A percentile compares a stretch with the other conserved stretches of the same genome.
phyloP scores from a whole-genome alignment of 768 basidiomycete genomes.

The Tylopilus sp. region DNA sequence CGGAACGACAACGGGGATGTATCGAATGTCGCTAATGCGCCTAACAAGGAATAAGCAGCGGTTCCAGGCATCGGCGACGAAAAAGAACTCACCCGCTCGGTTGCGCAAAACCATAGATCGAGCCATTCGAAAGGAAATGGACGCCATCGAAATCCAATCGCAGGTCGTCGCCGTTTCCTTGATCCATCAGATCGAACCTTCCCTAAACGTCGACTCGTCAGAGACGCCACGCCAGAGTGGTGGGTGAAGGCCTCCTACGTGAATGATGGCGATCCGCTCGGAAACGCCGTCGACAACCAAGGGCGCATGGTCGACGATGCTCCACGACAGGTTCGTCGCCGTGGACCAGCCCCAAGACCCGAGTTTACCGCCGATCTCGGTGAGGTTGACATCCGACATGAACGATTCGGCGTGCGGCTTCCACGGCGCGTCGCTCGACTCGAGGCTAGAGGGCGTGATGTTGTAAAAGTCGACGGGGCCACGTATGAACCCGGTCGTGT shows the following conservation, averaged over 20 bases:
- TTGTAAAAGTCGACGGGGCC: constrained; percentile 62
- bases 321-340: constrained; percentile 60
- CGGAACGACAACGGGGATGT: constrained; percentile 66
- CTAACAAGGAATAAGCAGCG: constrained; percentile 30
- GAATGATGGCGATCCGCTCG: constrained; percentile 56
- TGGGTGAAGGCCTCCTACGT: constrained; percentile 44
- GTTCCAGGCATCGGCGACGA: not conserved
- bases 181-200: constrained; percentile 62
- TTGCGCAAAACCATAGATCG: constrained; percentile 73
- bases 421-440: constrained; percentile 44
- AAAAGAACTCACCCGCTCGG: constrained; percentile 49
- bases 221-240: not conserved
- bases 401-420: constrained; percentile 45
- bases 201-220: constrained; percentile 45
- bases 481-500: constrained; percentile 77
- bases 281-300: constrained; percentile 35
- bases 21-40: constrained; percentile 59
- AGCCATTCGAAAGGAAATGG: constrained; percentile 69
- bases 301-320: constrained; percentile 58
- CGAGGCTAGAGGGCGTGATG: constrained; percentile 49
- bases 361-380: constrained; percentile 43
- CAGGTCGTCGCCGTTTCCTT: constrained; percentile 51
- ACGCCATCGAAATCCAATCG: constrained; percentile 74
- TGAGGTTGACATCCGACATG: constrained; percentile 49
- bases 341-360: constrained; percentile 73